A percentile compares a stretch with the other conserved stretches of the same genome.
These are phyloP conservation scores for Penicillium coprophilum DNA, from an alignment of 495 filamentous ascomycete species.

Conservation along the genomic window DNA sequence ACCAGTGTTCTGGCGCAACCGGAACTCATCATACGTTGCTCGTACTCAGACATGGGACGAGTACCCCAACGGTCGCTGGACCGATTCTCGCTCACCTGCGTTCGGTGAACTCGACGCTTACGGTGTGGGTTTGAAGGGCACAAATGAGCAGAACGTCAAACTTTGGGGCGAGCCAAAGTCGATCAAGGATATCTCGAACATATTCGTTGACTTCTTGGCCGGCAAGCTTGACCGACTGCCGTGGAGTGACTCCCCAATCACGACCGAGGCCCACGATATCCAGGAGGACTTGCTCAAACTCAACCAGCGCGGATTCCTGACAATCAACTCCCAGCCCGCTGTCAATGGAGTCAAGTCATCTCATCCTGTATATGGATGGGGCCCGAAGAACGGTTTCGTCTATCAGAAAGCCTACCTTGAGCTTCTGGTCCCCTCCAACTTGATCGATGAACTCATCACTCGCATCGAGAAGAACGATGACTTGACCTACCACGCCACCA, in stretches of 20 bases:
- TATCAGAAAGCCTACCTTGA: conserved; percentile 99
- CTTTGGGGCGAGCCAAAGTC: conserved; percentile 87
- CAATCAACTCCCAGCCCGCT: conserved; percentile 96
- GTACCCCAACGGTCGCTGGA: conserved; percentile 99
- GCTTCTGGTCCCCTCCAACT: conserved; percentile 74
- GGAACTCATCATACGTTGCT: conserved; percentile 90
- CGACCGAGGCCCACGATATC: conserved; percentile 75
- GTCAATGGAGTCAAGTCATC: conserved; percentile 90
- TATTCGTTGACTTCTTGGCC: conserved; percentile 81
- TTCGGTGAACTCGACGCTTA: conserved; percentile 97
- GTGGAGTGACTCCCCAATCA: conserved; percentile 91
- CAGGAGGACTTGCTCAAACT: conserved; percentile 72
- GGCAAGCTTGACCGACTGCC: conserved; percentile 80
- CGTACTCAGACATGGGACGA: conserved; percentile 99
- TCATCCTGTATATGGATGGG: conserved; percentile 89
- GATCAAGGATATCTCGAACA: conserved; percentile 72
- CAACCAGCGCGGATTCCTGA: conserved; percentile 84
- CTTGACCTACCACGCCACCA: conserved; percentile 90
- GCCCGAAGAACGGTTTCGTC: conserved; percentile 90
- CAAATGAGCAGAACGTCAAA: conserved; percentile 94
- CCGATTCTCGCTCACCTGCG: conserved; percentile 93
- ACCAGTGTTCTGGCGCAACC: conserved; percentile 98
- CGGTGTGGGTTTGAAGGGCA: conserved; percentile 92
- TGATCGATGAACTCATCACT: conserved; percentile 74
- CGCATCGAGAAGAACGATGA: conserved; percentile 77